Evolutionary conservation across 2,329 filamentous ascomycete species (phyloP).

Genomic region (Diaporthe sp.): DNA sequence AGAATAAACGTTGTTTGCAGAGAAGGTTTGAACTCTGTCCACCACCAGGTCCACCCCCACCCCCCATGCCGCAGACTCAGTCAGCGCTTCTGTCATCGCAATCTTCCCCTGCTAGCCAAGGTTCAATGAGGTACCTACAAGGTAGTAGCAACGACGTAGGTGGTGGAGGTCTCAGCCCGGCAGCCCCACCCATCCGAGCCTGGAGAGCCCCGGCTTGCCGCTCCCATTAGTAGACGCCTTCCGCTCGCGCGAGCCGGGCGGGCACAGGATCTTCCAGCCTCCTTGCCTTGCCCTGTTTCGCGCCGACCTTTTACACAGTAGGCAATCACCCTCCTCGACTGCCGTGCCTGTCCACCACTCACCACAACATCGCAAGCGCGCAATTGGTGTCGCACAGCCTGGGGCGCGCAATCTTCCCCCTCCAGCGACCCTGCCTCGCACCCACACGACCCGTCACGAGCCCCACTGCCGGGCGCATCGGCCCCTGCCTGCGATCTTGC

Average conservation of each 20-base stretch:
- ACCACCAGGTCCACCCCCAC: conserved; percentile 3
- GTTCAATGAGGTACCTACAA: conserved; percentile 17
- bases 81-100: conserved; percentile 30
- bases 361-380: conserved; percentile 18
- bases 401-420: conserved; percentile 6
- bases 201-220: conserved; percentile 23
- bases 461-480: conserved; percentile 28
- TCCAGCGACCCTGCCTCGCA: conserved; percentile 2
- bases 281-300: conserved; percentile 32
- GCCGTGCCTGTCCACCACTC: conserved; percentile 31
- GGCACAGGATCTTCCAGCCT: conserved; percentile 23
- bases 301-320: conserved; percentile 26
- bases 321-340: background rate
- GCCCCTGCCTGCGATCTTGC: conserved; percentile 15
- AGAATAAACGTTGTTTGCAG: conserved; percentile 3
- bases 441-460: conserved; percentile 5
- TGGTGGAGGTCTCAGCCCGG: conserved; percentile 32
- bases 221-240: conserved; percentile 33
- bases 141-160: conserved; percentile 23
- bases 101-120: conserved; percentile 19
- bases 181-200: conserved; percentile 32
- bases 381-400: conserved; percentile 38
- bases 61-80: conserved; percentile 5
- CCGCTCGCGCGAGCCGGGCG: conserved; percentile 36
- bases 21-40: conserved; percentile 32